These are phyloP conservation scores for Phellopilus nigrolimitatus DNA, from an alignment of 1,284 basidiomycete genomes.

Conservation along the genomic window DNA sequence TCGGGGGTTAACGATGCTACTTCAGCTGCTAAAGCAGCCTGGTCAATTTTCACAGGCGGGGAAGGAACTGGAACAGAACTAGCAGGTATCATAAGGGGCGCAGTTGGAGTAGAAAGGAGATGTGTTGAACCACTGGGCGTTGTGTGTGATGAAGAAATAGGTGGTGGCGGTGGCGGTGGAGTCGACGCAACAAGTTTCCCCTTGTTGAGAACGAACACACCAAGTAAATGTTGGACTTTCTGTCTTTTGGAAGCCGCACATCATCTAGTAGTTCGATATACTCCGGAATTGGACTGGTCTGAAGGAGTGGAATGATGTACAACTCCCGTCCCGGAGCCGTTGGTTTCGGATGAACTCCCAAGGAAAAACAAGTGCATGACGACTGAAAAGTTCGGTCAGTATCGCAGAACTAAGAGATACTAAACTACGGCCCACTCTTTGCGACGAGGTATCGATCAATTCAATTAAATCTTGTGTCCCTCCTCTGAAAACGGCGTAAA, in stretches of 20 bases:
- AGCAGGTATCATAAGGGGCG: conserved; percentile 8
- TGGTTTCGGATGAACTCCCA: conserved; percentile 71
- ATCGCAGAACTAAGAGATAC: no score
- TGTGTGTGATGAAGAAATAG: conserved; percentile 25
- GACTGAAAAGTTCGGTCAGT: conserved; percentile 45
- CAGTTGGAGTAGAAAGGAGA: background rate
- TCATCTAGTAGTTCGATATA: conserved; percentile 83
- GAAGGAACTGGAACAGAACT: background rate
- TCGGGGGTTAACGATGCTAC: conserved; percentile 57
- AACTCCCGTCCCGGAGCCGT: conserved; percentile 78
- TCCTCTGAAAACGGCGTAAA: conserved; percentile 52
- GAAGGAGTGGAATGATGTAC: conserved; percentile 79
- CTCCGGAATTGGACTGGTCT: conserved; percentile 71
- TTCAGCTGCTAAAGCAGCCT: conserved; percentile 38
- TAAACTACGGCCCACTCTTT: conserved; percentile 65
- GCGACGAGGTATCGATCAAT: conserved; percentile 66
- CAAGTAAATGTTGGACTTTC: conserved; percentile 69
- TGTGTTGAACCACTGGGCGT: no score
- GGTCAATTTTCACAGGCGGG: conserved; percentile 23
- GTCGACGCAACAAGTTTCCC: conserved; percentile 54
- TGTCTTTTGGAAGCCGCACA: conserved; percentile 60
- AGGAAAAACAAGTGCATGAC: conserved; percentile 82
- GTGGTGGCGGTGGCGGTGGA: conserved; percentile 24
- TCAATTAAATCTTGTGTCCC: conserved; percentile 51
- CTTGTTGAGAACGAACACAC: conserved; percentile 78